phyloP scores from a whole-genome alignment of 2,329 filamentous ascomycete species.

The Aspergillus fijiensis region DNA sequence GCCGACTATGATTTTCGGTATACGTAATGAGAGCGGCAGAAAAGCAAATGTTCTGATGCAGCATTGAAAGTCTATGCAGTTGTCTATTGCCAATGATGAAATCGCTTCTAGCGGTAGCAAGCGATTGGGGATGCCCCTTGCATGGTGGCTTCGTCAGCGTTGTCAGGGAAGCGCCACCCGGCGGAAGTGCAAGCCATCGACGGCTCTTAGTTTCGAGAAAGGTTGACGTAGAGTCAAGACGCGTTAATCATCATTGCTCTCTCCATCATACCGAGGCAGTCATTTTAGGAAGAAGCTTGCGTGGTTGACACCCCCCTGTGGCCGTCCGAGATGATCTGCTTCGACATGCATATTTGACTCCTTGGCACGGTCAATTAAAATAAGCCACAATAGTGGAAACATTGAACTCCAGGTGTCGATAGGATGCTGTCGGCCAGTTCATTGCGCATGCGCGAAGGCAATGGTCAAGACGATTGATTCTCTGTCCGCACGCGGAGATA shows the following conservation, averaged over 20 bases:
- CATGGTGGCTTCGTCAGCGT: constrained; percentile 1
- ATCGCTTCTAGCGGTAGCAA: neutral
- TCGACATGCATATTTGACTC: neutral
- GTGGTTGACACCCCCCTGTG: neutral
- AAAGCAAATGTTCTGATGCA: neutral
- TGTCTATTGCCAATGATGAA: neutral
- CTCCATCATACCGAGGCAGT: neutral
- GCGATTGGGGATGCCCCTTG: neutral
- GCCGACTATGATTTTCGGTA: no score
- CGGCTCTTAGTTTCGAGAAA: neutral
- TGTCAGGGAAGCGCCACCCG: neutral
- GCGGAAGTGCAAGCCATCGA: neutral
- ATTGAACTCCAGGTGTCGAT: no score
- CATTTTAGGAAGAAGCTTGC: neutral
- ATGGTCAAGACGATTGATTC: no score
- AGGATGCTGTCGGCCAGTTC: no score
- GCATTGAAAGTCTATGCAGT: constrained; percentile 1
- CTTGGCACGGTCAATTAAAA: neutral
- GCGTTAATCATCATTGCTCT: neutral
- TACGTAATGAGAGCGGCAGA: no score
- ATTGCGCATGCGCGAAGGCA: no score
- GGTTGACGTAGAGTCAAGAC: neutral
- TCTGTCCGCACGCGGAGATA: no score
- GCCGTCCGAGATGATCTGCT: neutral
- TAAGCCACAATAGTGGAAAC: no score